Conservation (phyloP, 1,139 yeast species). For the Tardiomyces digboiensis region DNA sequence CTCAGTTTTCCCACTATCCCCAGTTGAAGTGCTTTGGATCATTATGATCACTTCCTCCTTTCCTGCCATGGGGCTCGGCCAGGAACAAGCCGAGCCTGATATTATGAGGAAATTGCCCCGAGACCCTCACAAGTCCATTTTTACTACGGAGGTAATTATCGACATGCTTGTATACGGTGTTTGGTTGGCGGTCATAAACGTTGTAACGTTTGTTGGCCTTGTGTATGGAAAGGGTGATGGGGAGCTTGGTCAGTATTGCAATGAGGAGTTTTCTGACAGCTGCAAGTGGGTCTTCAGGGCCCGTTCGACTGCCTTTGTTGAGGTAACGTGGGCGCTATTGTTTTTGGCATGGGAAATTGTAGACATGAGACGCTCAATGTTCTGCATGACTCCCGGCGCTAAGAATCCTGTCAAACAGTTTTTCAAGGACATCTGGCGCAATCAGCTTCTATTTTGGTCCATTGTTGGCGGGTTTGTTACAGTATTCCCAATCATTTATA, state of each 20-base stretch:
- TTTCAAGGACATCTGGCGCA: conserved; percentile 57
- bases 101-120: conserved; percentile 59
- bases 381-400: conserved; percentile 64
- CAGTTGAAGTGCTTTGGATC: conserved; percentile 75
- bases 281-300: conserved; percentile 70
- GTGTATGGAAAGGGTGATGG: conserved; percentile 59
- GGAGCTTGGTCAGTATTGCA: conserved; percentile 57
- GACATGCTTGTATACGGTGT: conserved; percentile 74
- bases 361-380: conserved; percentile 65
- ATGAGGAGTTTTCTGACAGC: conserved; percentile 33
- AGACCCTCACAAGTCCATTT: conserved; percentile 46
- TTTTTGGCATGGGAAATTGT: conserved; percentile 87
- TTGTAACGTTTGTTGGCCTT: conserved; percentile 55
- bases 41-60: conserved; percentile 71
- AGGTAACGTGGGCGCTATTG: conserved; percentile 87
- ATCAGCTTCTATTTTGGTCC: conserved; percentile 80
- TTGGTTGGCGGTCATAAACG: conserved; percentile 65
- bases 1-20: conserved; percentile 71
- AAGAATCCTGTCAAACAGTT: conserved; percentile 38
- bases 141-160: conserved; percentile 58
- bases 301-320: conserved; percentile 73
- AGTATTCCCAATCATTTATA: conserved; percentile 77
- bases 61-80: conserved; percentile 85
- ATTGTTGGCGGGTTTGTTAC: conserved; percentile 60
- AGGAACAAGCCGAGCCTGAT: conserved; percentile 58